Base-by-base conservation (phyloP, 2,329 filamentous ascomycete genomes). In the Monosporascus sp. region DNA sequence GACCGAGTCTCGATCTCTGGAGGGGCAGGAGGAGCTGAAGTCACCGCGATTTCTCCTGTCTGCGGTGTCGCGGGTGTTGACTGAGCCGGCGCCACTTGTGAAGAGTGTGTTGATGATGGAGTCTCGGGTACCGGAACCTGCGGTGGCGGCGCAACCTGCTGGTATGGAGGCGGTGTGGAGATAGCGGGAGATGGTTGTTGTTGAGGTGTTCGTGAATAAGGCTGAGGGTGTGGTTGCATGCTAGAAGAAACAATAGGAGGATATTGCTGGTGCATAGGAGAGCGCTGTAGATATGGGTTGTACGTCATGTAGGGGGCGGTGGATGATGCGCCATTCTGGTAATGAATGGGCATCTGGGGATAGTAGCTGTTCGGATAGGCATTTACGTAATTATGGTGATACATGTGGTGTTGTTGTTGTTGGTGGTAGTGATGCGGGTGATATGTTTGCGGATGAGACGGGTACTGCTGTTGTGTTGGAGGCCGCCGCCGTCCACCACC, bases 331-430 rank as follows among this genome's bases (percentile, higher is more conserved):
- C 69, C 72, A 58, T 73, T 77, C 63, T 83, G 84, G 63, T 87
- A 82, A 54, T 81, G 82, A 57, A 80, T 79, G 53, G 81, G 76
- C 70, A 85, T 78, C 60, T 78, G 80, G 35, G 78, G 74, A 57
- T 78, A 79, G 64, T 80, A 82, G 60, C 70, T 61, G 59, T 65
- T 65, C 64, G 72, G 68, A 65, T 84, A 84, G 7, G 75, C 72
- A 63, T 72, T 68, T 66, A 77, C 74, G 65, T 81, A 82, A 54
- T 54, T 60, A 61, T 66, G 68, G 55, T 72, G 70, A 65, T 82
- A 82, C 71, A 82, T 75, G 53, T 72, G 71, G 24, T 58, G 64
- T 59, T 64, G 70, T 67, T 72, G 72, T 57, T 73, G 72, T 56
- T 75, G 75, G 40, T 73, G 71, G 48, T 73, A 68, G 51, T 70